Evolutionary conservation across 495 filamentous ascomycete species (phyloP), one percentile per base, ranked within the genome.

Genomic region (Cryomyces minteri): DNA sequence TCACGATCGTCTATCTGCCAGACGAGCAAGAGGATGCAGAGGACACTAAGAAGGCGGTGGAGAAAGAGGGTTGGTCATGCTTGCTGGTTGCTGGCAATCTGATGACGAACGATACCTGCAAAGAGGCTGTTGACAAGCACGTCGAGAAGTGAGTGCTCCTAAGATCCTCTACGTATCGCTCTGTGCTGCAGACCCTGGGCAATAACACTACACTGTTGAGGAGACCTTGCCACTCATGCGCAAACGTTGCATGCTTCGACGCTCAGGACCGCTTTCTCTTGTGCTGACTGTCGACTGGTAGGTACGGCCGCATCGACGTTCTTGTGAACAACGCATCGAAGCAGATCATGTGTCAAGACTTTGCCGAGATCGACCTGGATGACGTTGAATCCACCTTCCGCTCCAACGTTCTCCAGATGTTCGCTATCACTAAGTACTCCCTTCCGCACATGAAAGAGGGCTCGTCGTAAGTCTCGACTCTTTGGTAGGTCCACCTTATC

Each of bases 311-410:
- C 5, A 51, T 80, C 53, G 67, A 77, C 47, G 63, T 77, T 6
- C 62, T 78, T 6, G 68, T 77, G 49, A 80, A 80, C 56, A 80
- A 79, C 51, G 77, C 74, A 6, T 67, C 69, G 1, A 71, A 67
- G 50, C 72, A 77, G 55, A 60, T 65, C 25, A 63, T 68, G 53
- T 70, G 62, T 51, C 54, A 60, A 11, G 64, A 74, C 30, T 62
- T 76, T 31, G 50, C 54, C 1, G 58, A 76, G 4, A 76, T 71
- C 25, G 57, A 71, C 47, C 56, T 74, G 14, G 62, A 69, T 31
- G 55, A 58, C n/a, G 66, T 71, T 6, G 63, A 68, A 39, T 63
- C 64, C 42, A 63, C 63, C 0, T 80, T 77, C 62, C 59, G 63
- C 18, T 65, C 56, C 41, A 78, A 81, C 43, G 67, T 80, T 40